Conservation (phyloP, 2,329 filamentous ascomycete species). For the Microsporum ferrugineum region DNA sequence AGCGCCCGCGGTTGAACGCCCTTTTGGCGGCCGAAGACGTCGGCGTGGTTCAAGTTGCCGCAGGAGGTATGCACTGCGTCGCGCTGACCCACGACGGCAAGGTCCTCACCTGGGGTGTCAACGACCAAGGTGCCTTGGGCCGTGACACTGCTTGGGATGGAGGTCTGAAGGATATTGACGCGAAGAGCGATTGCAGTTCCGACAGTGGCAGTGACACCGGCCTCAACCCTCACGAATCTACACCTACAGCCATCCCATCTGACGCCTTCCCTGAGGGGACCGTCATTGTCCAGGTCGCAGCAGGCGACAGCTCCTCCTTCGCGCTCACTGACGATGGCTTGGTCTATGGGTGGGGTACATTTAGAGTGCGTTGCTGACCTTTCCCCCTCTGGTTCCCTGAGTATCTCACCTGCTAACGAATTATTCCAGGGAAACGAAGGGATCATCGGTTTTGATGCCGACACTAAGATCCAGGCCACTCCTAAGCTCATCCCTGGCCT, state of each 20-base stretch:
- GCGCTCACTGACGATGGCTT: conserved; percentile 49
- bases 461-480: conserved; percentile 34
- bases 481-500: conserved; percentile 40
- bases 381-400: background rate
- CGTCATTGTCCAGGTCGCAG: conserved; percentile 46
- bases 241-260: conserved; percentile 40
- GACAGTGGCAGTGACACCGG: conserved; percentile 39
- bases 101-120: conserved; percentile 78
- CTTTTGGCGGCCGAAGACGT: conserved; percentile 46
- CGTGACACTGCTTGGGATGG: conserved; percentile 60
- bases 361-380: conserved; percentile 37
- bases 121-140: conserved; percentile 71
- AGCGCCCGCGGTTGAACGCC: conserved; percentile 59
- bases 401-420: conserved; percentile 10
- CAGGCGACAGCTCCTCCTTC: conserved; percentile 50
- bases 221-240: conserved; percentile 47
- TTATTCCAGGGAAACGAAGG: conserved; percentile 46
- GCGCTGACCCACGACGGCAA: conserved; percentile 69
- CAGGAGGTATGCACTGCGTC: conserved; percentile 71
- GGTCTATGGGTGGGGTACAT: conserved; percentile 53
- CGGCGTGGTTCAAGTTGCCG: conserved; percentile 62
- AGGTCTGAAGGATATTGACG: conserved; percentile 45
- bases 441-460: conserved; percentile 46
- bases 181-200: conserved; percentile 44
- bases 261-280: conserved; percentile 43